Evolutionary conservation across 106 monocot species (phyloP).

Genomic region (Phalaenopsis aphrodite): DNA sequence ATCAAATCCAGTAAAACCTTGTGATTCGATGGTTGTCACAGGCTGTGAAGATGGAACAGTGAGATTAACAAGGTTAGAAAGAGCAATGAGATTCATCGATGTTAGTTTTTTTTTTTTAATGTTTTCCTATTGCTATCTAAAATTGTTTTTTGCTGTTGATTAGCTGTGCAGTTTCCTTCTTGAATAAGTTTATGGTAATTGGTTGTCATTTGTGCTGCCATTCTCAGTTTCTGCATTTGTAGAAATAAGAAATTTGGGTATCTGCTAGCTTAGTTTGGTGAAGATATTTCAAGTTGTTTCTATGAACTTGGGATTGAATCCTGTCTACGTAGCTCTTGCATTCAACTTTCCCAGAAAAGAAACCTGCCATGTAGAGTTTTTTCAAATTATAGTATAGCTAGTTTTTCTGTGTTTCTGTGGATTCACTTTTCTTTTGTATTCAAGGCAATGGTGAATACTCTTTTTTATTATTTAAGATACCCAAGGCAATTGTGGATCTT

Average conservation of each 20-base stretch:
- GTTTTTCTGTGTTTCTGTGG: background rate
- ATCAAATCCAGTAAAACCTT: conserved; percentile 6
- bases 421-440: background rate
- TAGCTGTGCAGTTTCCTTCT: background rate
- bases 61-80: conserved; percentile 65
- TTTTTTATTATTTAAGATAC: background rate
- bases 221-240: background rate
- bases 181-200: background rate
- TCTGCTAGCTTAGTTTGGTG: no score
- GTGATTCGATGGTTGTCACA: conserved; percentile 55
- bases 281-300: no score
- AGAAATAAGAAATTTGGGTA: background rate
- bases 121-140: background rate
- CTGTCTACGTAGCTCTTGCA: no score
- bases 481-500: background rate
- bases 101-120: background rate
- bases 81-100: background rate
- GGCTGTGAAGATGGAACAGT: conserved; percentile 99
- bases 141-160: background rate
- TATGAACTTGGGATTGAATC: no score
- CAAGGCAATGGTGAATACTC: background rate
- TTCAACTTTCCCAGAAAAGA: background rate
- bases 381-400: background rate
- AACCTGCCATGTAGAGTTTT: background rate
- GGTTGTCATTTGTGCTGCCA: background rate